Base-by-base conservation (phyloP, 352 stramenopile species). In the Phytophthora fragariaefolia region DNA sequence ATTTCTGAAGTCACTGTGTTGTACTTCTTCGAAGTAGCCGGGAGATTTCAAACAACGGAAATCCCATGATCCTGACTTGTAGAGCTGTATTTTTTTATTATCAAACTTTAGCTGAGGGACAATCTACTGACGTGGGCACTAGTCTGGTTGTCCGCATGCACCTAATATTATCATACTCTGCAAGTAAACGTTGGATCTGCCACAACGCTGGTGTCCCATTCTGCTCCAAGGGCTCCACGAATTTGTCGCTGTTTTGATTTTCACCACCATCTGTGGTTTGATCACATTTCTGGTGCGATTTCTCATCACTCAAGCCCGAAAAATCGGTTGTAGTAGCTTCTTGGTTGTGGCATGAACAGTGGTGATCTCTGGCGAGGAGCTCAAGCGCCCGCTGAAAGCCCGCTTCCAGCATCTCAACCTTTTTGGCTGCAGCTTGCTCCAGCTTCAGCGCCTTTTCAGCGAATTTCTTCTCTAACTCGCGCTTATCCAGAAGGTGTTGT, bases 331-430 rank as follows among this genome's bases (percentile, higher is more conserved):
- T 43, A 27, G n/a, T 2, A 23, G 30, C 18, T 20, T 10, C 13
- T 2, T 30, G 32, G 20, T 27, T 58, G 9, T 63, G 22, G 13
- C 34, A 51, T 8, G 22, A 30, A 15, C 46, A 65, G 3, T 61
- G 23, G 13, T 58, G 38, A 17, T 28, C 30, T 4, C 26, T 52
- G 8, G 17, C n/a, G 24, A 58, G 66, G 4, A 66, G 47, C 9
- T 48, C 9, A 6, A 74, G 40, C 18, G 66, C 73, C 26, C 79
- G 50, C 15, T 69, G 42, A 63, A 88, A 73, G 0, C 71, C 82
- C 8, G 45, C 56, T 28, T 88, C 72, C 0, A 91, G 62, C 82
- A 91, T 91, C 8, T 71, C 53, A 10, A 87, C 45, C 45, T 89
- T 89, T 52, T 91, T 88, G 2, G 72, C 51, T 2, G 63, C 62